Base-by-base conservation (phyloP, 2,329 filamentous ascomycete species). In the Blastomyces emzantsi region DNA sequence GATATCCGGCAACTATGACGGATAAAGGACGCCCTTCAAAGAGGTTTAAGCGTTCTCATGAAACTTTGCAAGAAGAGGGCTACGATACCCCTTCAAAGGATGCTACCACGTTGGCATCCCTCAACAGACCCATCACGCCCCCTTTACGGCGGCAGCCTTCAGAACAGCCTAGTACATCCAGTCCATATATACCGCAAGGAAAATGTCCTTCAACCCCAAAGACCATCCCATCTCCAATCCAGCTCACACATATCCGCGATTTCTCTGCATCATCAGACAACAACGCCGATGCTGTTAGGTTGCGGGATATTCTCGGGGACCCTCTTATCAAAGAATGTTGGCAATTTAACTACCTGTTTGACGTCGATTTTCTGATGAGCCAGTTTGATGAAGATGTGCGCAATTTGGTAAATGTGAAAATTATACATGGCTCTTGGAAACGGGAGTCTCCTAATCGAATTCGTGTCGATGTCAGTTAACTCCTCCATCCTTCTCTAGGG, bases 231-330 rank as follows among this genome's bases (percentile, higher is more conserved):
- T 92, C 90, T 0, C 90, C 90, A 0, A 84, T 92, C 67, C 85
- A 86, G 64, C 82, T 94, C 17, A 92, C 88, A 0, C 82, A 80
- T 64, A 87, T 94, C 62, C 80, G 78, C 36, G 87, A 89, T 68
- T 77, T 92, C 0, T 79, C 85, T 1, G 73, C 78, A 1, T 73
- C 76, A 0, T 75, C 77, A 2, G 71, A 73, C 0, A 77, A 82
- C 65, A 94, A 95, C 75, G 76, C 79, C 30, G 89, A 88, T 72
- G 80, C 89, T 0, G 75, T 93, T 43, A 81, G 80, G 1, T 77
- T 94, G 11, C 76, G 77, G 4, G 88, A 90, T 64, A 80, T 95
- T 6, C 80, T 95, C 1, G 85, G 88, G 0, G 86, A 92, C 71
- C 88, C 89, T 0, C 79, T 91, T 66, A 90, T 94, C 62, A 82